Percentiles rank a stretch among this genome's conserved stretches.
These are phyloP conservation scores for Anthoceros angustus DNA, from an alignment of 225 moss, liverwort and hornwort genomes.

Conservation along the genomic window DNA sequence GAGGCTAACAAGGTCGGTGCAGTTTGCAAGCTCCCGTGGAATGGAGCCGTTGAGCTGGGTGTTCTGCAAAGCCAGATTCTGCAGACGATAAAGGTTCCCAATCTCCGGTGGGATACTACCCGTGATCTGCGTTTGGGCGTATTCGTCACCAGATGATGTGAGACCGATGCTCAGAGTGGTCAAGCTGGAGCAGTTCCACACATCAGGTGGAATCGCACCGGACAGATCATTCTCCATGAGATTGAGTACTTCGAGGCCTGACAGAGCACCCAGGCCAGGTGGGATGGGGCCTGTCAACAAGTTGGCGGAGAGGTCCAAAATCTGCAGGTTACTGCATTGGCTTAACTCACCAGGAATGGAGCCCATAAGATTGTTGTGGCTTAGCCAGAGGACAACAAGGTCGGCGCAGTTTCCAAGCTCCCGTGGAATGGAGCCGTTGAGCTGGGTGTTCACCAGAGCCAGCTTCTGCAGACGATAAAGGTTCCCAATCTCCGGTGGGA, in stretches of 20 bases:
- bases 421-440: slow-evolving; percentile 17
- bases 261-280: slow-evolving; percentile 12
- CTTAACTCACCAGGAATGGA: slow-evolving; percentile 19
- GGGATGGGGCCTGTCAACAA: slow-evolving; percentile 19
- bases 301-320: slow-evolving; percentile 21
- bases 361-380: slow-evolving; percentile 20
- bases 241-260: no score
- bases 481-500: no score
- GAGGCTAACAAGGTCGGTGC: background rate
- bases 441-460: no score
- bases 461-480: no score
- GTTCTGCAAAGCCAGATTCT: background rate
- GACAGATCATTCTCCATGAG: no score
- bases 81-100: background rate
- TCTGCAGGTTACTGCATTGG: slow-evolving; percentile 7
- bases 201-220: no score
- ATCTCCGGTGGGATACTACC: no score
- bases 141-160: no score
- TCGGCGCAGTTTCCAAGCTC: slow-evolving; percentile 12
- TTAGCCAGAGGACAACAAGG: slow-evolving; percentile 12
- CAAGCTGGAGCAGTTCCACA: no score
- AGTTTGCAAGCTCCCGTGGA: background rate
- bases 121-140: no score
- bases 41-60: background rate
- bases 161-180: no score